A percentile compares a stretch with the other conserved stretches of the same genome.
These are phyloP conservation scores for Aspergillus wentii DNA, from an alignment of 495 filamentous ascomycete species.

Conservation along the genomic window DNA sequence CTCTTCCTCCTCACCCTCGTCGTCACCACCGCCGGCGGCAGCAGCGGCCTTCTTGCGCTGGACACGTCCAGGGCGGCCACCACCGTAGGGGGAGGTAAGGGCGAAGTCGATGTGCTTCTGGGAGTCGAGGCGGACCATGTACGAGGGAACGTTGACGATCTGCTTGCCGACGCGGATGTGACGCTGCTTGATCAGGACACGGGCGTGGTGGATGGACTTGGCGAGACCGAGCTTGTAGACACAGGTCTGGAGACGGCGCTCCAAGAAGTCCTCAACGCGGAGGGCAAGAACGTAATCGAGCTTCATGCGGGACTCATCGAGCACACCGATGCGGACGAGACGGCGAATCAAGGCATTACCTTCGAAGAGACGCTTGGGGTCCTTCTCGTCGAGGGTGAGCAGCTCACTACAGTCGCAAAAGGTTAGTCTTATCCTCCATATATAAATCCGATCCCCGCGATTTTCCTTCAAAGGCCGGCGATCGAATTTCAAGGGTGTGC, in stretches of 20 bases:
- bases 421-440: constrained; percentile 6
- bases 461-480: constrained; percentile 3
- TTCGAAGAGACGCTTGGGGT: constrained; percentile 99
- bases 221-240: constrained; percentile 99
- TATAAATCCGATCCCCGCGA: neutral
- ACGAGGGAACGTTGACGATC: constrained; percentile 99
- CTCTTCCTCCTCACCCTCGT: constrained; percentile 88
- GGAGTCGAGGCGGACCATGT: constrained; percentile 98
- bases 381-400: constrained; percentile 99
- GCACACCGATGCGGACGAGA: constrained; percentile 98
- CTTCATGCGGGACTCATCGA: constrained; percentile 99
- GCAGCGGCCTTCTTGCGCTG: constrained; percentile 99
- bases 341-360: constrained; percentile 99
- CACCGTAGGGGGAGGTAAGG: constrained; percentile 93
- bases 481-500: constrained; percentile 17
- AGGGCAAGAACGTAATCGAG: constrained; percentile 99
- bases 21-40: constrained; percentile 81
- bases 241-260: constrained; percentile 97
- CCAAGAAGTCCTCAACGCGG: constrained; percentile 97
- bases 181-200: constrained; percentile 97
- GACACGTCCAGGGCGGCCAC: constrained; percentile 92
- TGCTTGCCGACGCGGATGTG: constrained; percentile 98
- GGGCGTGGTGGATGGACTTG: constrained; percentile 99
- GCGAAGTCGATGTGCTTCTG: constrained; percentile 99
- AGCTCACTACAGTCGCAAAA: constrained; percentile 68